Base-by-base conservation (phyloP, 1,139 yeast species). In the Taiozyma sp. region DNA sequence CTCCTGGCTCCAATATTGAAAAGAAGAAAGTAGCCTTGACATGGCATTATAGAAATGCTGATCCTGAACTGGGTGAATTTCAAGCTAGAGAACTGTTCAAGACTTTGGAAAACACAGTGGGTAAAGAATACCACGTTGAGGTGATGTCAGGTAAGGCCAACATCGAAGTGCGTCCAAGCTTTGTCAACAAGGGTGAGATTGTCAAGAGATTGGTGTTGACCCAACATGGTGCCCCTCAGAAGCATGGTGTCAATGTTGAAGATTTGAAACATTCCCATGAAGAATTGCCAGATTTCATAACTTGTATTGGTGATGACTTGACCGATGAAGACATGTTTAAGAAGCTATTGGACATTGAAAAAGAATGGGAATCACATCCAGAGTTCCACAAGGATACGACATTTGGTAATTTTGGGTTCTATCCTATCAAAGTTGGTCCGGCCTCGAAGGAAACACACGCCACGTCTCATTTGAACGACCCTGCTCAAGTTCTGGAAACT, bases 121-220 rank as follows among this genome's bases (percentile, higher is more conserved):
- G 82, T 2, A 71, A 71, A 45, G 80, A 81, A 44, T 88, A 83
- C 63, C 97, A 90, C 53, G 88, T 93, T 47, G 99, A 93, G 66
- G 95, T 95, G n/a, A 92, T 95, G 97, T 79, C 88, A 32, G 96
- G 96, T 46, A 95, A 95, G 71, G 99, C 99, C 46, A 95, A 95
- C 65, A 80, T 95, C 49, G 99, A 95, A 70, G 98, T 95, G 19
- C 79, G 99, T 57, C 99, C 99, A 10, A 81, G 83, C 54, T 87
- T 90, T 66, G 90, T 93, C 53, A 95, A 95, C 71, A 95, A 95
- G 69, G 99, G 99, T 51, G 98, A 92, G 69, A 95, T 95, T 63
- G 99, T 89, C 45, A 87, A 82, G 66, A 73, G 91, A 55, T 75
- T 93, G 52, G 87, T 90, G 5, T 72, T 84, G 62, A 79, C 78